Evolutionary conservation across 805 yeast species (phyloP), one percentile per base, ranked within the genome.

Genomic region (Clavispora asparagi): DNA sequence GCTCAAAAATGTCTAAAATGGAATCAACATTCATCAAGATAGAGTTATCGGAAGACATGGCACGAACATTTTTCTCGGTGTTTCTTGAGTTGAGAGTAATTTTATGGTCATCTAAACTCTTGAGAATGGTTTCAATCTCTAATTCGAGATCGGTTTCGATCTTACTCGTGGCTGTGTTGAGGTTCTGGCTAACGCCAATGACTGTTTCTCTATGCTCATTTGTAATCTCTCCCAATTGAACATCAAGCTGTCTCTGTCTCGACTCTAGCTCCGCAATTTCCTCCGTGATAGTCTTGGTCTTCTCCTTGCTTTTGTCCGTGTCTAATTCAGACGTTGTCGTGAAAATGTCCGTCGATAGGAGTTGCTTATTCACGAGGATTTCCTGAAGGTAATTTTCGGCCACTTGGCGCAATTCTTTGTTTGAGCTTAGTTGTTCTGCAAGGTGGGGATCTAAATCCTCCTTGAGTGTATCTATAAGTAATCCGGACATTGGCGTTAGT

Each of bases 261-360:
- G 79, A 77, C 53, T 84, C 89, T 30, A 84, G 62, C 56, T 85
- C 92, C 0, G 91, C 91, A 38, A 85, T 82, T 57, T 83, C 90
- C 52, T 84, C 88, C 1, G 81, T 78, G 30, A 81, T 53, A 0
- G 82, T 76, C 57, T 49, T 53, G 53, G 41, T 50, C 38, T 16
- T 27, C 14, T 16, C 45, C 23, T 19, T 28, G n/a, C 26, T 37
- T 14, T 13, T 40, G n/a, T 23, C 26, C 17, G 29, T 28, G 39
- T 41, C 43, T 23, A 37, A 43, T 30, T 51, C 14, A 51, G 71
- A 28, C 65, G 74, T 57, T 60, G 77, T 55, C 61, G 78, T 50
- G 65, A 66, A 53, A 42, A 62, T 55, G 3, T 71, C 76, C 55
- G 81, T 56, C 59, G 82, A 49, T 59, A 74, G 46, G 63, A 71